phyloP scores from a whole-genome alignment of 2,329 filamentous ascomycete genomes.

The Albifimbria verrucaria region DNA sequence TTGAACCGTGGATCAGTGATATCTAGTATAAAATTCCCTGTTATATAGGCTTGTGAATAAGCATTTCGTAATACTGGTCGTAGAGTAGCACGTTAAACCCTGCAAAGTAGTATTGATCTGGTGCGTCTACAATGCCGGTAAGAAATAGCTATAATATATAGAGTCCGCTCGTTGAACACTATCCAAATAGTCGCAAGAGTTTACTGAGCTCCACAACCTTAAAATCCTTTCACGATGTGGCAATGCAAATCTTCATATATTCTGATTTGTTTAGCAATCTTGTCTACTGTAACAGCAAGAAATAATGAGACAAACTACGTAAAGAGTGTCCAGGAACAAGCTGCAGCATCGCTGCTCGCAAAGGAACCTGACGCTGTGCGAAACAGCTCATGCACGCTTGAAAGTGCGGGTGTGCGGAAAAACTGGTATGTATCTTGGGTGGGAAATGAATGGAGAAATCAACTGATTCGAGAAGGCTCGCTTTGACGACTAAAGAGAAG shows the following conservation, averaged over 20 bases:
- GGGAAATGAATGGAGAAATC: background rate
- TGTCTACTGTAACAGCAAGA: background rate
- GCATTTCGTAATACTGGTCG: background rate
- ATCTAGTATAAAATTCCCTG: background rate
- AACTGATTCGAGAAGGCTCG: background rate
- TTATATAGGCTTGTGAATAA: background rate
- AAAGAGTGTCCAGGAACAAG: background rate
- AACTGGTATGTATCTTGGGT: background rate
- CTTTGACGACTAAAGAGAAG: background rate
- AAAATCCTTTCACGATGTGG: background rate
- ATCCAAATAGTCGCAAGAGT: background rate
- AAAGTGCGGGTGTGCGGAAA: background rate
- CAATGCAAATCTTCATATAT: background rate
- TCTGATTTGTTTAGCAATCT: background rate
- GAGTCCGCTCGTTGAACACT: background rate
- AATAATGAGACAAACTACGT: background rate
- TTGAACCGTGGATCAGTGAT: background rate
- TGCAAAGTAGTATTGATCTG: background rate
- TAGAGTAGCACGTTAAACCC: background rate
- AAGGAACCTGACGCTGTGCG: background rate
- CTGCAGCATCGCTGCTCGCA: background rate
- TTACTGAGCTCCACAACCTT: background rate
- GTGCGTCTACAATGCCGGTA: background rate
- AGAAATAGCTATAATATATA: background rate
- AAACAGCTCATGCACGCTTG: constrained; percentile 1